Percentiles rank a stretch among this genome's conserved stretches.
Evolutionary conservation across 2,329 filamentous ascomycete genomes (phyloP).

Genomic region (Diaporthe australafricana): DNA sequence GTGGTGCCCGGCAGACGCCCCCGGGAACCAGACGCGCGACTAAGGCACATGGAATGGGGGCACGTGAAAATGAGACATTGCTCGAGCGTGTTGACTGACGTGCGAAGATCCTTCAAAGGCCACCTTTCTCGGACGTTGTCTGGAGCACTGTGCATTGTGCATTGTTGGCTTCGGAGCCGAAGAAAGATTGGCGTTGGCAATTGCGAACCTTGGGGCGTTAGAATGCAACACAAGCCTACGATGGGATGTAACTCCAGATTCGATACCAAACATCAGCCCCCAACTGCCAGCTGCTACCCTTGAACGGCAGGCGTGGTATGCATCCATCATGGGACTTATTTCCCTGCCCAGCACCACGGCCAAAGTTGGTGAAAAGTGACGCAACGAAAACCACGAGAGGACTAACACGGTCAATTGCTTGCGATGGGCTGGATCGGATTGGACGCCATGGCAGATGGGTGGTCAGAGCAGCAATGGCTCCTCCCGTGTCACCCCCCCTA

Average conservation of each 20-base stretch:
- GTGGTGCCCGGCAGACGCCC: conserved; percentile 1
- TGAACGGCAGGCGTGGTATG: neutral
- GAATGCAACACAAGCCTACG: conserved; percentile 26
- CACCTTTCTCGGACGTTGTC: neutral
- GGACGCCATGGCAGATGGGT: conserved; percentile 4
- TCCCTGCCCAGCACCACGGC: neutral
- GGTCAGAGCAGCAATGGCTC: conserved; percentile 25
- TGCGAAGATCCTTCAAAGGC: conserved; percentile 19
- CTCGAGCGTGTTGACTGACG: conserved; percentile 7
- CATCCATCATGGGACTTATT: neutral
- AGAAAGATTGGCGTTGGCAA: conserved; percentile 21
- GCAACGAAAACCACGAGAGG: neutral
- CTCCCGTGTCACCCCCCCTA: conserved; percentile 19
- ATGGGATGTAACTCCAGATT: conserved; percentile 30
- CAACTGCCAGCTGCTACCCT: conserved; percentile 8
- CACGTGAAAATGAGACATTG: conserved; percentile 27
- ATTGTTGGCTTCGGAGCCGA: conserved; percentile 24
- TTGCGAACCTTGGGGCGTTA: conserved; percentile 15
- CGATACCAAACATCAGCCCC: conserved; percentile 25
- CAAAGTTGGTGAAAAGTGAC: neutral
- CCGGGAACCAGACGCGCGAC: conserved; percentile 11
- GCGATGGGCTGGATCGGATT: conserved; percentile 11
- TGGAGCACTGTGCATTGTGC: conserved; percentile 15
- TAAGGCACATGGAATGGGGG: conserved; percentile 7
- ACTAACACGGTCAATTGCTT: neutral